Evolutionary conservation across 2,329 filamentous ascomycete genomes (phyloP), one percentile per base, ranked within the genome.

Genomic region (Aspergillus piperis): DNA sequence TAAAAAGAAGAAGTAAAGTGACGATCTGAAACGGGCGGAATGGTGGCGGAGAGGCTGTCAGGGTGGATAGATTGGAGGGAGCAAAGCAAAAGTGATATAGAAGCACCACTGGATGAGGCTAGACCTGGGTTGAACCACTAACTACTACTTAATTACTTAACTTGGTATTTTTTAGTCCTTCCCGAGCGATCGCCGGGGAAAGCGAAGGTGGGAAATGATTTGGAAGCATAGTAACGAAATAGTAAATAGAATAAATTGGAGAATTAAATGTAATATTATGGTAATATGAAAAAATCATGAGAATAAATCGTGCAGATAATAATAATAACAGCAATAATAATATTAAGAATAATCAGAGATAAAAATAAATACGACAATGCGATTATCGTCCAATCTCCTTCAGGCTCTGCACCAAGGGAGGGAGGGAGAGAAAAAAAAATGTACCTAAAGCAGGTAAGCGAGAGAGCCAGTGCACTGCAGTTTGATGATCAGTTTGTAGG

Each of bases 401-500:
- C 10, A 23, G 21, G 13, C 13, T 49, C 23, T 6, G 51, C 36
- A 51, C 44, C 32, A 42, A 36, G 51, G 27, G 54, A 47, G 32
- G 19, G 32, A 52, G 7, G 7, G 10, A 32, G 11, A 11, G 10
- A 11, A 32, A 32, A 10, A 32, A 30, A 11, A 36, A 25, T 50
- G 41, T 36, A 61, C 19, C 36, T 44, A 44, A 36, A 39, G 25
- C 50, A 17, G 23, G 54, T 55, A 63, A 58, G 27, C 53, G 25
- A 60, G 38, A 36, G 25, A 42, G 49, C 19, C 25, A 58, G 41
- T 21, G 41, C 41, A 44, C 19, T 17, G 47, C 25, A 30, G 41
- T 44, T 44, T 48, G 61, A 49, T 58, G 55, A 61, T 62, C 58
- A 57, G 36, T 58, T 57, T 66, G 64, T 59, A 66, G 62, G 57